phyloP scores from a whole-genome alignment of 495 filamentous ascomycete genomes.

The Neurospora africana region DNA sequence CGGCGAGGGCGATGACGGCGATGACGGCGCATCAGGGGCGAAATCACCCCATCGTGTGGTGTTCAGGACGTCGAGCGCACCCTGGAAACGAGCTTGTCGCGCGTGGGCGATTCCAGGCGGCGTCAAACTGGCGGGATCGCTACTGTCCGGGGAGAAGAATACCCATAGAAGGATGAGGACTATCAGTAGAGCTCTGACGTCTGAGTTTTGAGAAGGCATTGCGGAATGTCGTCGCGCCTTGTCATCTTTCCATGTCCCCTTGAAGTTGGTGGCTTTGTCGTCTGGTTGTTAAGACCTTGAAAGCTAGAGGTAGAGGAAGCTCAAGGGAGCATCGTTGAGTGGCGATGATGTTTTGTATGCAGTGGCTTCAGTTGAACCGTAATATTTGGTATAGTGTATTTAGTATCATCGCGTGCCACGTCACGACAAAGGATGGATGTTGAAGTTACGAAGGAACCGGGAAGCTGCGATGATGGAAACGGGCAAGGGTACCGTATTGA shows the following conservation, averaged over 20 bases:
- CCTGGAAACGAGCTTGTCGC: slow-evolving; percentile 3
- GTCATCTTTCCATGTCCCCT: neutral
- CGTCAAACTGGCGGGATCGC: slow-evolving; percentile 17
- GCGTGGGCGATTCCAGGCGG: slow-evolving; percentile 19
- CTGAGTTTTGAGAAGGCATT: slow-evolving; percentile 29
- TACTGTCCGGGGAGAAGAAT: slow-evolving; percentile 26
- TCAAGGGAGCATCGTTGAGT: neutral
- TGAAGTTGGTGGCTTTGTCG: neutral
- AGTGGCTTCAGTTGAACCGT: neutral
- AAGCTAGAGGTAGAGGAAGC: neutral
- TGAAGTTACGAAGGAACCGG: neutral
- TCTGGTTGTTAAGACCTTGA: neutral
- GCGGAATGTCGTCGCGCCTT: neutral
- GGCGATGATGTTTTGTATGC: neutral
- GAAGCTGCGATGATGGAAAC: neutral
- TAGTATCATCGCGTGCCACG: neutral
- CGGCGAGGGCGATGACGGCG: neutral
- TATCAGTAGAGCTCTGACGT: slow-evolving; percentile 27
- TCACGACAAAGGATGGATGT: neutral
- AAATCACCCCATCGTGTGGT: slow-evolving; percentile 68
- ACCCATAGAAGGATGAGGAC: slow-evolving; percentile 35
- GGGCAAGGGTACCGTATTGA: neutral
- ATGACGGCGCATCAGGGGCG: slow-evolving; percentile 28
- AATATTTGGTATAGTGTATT: neutral
- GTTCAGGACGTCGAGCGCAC: slow-evolving; percentile 56